Percentiles rank a stretch among this genome's conserved stretches.
phyloP scores from a whole-genome alignment of 805 yeast genomes.

The Starmera amethionina region DNA sequence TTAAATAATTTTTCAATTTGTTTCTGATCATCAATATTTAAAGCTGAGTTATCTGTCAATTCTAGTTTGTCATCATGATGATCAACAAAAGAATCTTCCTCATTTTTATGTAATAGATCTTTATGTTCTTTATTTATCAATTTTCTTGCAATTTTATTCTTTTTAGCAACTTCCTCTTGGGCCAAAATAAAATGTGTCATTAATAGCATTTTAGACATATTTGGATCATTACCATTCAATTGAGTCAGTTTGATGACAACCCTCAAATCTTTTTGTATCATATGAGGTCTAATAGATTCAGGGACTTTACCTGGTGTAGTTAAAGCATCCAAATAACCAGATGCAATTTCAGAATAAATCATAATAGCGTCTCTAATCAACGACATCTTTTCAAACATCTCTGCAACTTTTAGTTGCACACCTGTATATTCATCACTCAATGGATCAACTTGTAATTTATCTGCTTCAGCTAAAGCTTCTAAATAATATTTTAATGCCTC shows the following conservation, averaged over 20 bases:
- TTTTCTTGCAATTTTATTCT: slow-evolving; percentile 24
- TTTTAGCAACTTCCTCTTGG: slow-evolving; percentile 48
- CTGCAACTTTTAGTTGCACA: slow-evolving; percentile 76
- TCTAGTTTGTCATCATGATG: slow-evolving; percentile 14
- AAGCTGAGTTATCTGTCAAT: slow-evolving; percentile 1
- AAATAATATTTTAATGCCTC: slow-evolving; percentile 65
- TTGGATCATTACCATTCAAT: slow-evolving; percentile 35
- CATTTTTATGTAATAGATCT: slow-evolving; percentile 10
- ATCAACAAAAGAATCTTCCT: slow-evolving; percentile 8
- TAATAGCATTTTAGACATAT: slow-evolving; percentile 44
- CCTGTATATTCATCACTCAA: slow-evolving; percentile 82
- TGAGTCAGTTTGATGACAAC: slow-evolving; percentile 62
- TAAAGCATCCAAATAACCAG: slow-evolving; percentile 45
- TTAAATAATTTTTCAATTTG: slow-evolving; percentile 23
- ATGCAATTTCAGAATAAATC: slow-evolving; percentile 57
- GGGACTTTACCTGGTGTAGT: slow-evolving; percentile 27
- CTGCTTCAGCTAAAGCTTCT: slow-evolving; percentile 60
- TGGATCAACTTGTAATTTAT: slow-evolving; percentile 42
- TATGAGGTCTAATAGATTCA: slow-evolving; percentile 34
- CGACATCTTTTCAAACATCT: slow-evolving; percentile 68
- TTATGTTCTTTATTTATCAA: slow-evolving; percentile 23
- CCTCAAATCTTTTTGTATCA: slow-evolving; percentile 62
- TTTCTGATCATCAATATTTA: slow-evolving; percentile 20
- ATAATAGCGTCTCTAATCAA: slow-evolving; percentile 54
- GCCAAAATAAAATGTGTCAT: slow-evolving; percentile 57